A percentile compares a stretch with the other conserved stretches of the same genome.
phyloP scores from a whole-genome alignment of 1,284 basidiomycete genomes.

The Cutaneotrichosporon sp. region DNA sequence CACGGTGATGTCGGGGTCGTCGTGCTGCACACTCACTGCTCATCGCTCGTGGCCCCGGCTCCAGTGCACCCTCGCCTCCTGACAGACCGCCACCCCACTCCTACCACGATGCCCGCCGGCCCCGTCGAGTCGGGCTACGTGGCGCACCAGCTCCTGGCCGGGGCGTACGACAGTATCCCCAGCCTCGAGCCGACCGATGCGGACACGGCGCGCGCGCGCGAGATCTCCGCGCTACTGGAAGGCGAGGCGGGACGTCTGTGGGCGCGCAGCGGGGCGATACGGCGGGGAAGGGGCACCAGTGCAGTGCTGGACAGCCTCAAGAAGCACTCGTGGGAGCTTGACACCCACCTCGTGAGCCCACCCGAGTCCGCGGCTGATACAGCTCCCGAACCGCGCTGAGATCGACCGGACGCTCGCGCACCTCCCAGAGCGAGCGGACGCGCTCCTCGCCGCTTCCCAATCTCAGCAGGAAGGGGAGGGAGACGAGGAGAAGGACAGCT shows the following conservation, averaged over 20 bases:
- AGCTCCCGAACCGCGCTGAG: neutral
- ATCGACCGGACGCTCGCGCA: neutral
- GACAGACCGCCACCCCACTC: too few species aligned
- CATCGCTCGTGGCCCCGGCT: neutral
- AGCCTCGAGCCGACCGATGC: neutral
- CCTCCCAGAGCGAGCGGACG: neutral
- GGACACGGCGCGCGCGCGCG: neutral
- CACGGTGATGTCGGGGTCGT: too few species aligned
- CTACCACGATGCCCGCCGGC: neutral
- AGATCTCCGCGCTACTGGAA: neutral
- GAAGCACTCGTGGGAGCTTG: neutral
- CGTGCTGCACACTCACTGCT: too few species aligned
- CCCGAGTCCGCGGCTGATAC: neutral
- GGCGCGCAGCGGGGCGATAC: neutral
- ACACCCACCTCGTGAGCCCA: conserved; percentile 1
- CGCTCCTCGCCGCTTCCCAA: neutral
- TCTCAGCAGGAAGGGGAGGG: neutral
- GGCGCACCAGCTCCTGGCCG: conserved; percentile 13
- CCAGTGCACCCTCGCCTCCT: neutral
- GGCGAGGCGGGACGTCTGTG: neutral
- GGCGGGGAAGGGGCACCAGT: neutral
- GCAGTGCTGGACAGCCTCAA: neutral
- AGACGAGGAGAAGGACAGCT: neutral
- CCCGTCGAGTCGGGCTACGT: conserved; percentile 16
- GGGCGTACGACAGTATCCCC: conserved; percentile 8